Evolutionary conservation across 208 protist species (phyloP).

Genomic region (Trypanosoma congolense): DNA sequence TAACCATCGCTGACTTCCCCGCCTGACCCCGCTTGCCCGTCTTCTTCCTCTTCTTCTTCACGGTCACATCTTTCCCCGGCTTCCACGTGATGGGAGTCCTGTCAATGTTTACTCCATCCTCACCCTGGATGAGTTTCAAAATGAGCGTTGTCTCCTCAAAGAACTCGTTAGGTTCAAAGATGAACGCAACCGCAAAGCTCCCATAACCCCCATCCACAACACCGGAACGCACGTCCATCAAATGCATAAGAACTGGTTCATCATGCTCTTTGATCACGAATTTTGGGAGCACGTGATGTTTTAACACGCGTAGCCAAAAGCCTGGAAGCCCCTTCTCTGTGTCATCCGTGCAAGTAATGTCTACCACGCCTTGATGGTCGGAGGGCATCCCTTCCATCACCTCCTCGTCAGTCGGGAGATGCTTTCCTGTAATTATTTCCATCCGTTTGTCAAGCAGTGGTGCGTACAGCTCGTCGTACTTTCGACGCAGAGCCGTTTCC

Average conservation of each 20-base stretch:
- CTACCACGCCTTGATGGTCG: constrained; percentile 49
- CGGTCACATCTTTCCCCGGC: constrained; percentile 69
- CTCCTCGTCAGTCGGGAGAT: constrained; percentile 55
- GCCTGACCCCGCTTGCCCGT: constrained; percentile 38
- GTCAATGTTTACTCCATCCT: constrained; percentile 36
- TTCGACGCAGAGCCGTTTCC: constrained; percentile 59
- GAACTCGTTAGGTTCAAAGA: constrained; percentile 78
- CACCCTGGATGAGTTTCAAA: constrained; percentile 41
- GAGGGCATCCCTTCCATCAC: constrained; percentile 58
- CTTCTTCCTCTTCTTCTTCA: constrained; percentile 55
- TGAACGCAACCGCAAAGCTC: constrained; percentile 75
- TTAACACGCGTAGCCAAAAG: constrained; percentile 77
- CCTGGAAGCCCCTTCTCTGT: constrained; percentile 32
- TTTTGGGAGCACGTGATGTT: constrained; percentile 60
- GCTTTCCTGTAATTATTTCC: constrained; percentile 69
- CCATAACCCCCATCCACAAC: constrained; percentile 50
- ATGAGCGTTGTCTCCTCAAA: constrained; percentile 69
- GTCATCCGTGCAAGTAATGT: constrained; percentile 10
- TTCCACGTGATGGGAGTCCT: constrained; percentile 75
- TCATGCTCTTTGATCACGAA: constrained; percentile 73
- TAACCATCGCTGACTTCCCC: constrained; percentile 34
- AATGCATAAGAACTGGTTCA: constrained; percentile 56
- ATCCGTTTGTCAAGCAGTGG: constrained; percentile 58
- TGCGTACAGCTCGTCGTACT: constrained; percentile 64
- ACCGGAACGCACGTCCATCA: constrained; percentile 55